These are phyloP conservation scores for Prunus yedoensis DNA, from an alignment of 331 rosid species.

Conservation along the genomic window DNA sequence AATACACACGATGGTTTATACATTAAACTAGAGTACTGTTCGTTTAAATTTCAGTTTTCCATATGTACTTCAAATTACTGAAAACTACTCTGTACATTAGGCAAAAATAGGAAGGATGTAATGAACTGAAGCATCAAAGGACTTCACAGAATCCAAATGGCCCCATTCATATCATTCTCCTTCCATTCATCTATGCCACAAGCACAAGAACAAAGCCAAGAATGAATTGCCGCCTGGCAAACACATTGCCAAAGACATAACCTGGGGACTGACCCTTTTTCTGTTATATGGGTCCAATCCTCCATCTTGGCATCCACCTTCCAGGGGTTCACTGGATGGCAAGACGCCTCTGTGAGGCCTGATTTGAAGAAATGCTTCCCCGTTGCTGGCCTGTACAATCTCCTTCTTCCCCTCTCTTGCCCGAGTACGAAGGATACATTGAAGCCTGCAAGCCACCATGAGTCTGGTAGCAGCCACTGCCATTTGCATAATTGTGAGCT, in stretches of 20 bases:
- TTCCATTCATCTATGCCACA: slow-evolving; percentile 46
- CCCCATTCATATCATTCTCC: slow-evolving; percentile 37
- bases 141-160: slow-evolving; percentile 37
- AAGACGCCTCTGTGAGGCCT: slow-evolving; percentile 68
- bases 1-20: slow-evolving; percentile 1
- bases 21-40: background rate
- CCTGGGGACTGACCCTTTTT: slow-evolving; percentile 34
- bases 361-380: slow-evolving; percentile 55
- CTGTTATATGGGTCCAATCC: slow-evolving; percentile 39
- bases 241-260: slow-evolving; percentile 33
- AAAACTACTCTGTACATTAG: slow-evolving; percentile 65
- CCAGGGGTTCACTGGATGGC: slow-evolving; percentile 66
- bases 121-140: slow-evolving; percentile 36
- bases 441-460: slow-evolving; percentile 59
- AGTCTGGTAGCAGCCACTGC: slow-evolving; percentile 47
- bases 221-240: slow-evolving; percentile 83
- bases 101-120: slow-evolving; percentile 40
- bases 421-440: slow-evolving; percentile 40
- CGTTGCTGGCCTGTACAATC: slow-evolving; percentile 65
- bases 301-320: slow-evolving; percentile 41
- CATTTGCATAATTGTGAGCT: slow-evolving; percentile 45
- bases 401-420: slow-evolving; percentile 76
- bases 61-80: slow-evolving; percentile 43
- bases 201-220: slow-evolving; percentile 80
- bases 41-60: slow-evolving; percentile 5